Base-by-base conservation (phyloP, 2,329 filamentous ascomycete species). In the Sporothrix dimorphospora region DNA sequence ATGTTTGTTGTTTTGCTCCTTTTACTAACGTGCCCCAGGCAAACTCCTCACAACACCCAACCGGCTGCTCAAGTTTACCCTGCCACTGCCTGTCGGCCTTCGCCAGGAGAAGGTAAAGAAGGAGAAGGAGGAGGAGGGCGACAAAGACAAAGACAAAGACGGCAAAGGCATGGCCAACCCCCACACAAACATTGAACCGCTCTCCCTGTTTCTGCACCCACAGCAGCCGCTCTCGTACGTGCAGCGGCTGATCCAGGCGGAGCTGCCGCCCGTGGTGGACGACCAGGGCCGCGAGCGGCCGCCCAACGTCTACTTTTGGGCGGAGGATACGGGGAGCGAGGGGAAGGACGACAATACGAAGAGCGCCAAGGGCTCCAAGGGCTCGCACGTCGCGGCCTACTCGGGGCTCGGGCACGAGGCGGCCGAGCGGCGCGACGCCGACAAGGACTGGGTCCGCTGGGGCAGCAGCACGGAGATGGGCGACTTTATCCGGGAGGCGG, bases 151-250 rank as follows among this genome's bases (percentile, higher is more conserved):
- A n/a, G 21, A 27, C 51, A 55, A 7, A 0, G 79, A 80, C 21
- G 69, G 78, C 21, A 75, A 80, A 3, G 81, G 81, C 59, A 78
- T 79, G 24, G 24, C 38, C 45, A 24, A 57, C 7, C 30, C 12
- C 9, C 42, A 51, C 70, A 79, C 79, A 3, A 77, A 74, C 81
- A 89, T 95, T n/a, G 92, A 97, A 76, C 94, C 94, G 0, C 85
- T 97, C 14, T 94, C 94, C 0, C 86, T 97, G 0, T 88, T 97
- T 1, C 87, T 97, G 0, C 94, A 97, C 77, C 94, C 94, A 0
- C 93, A 97, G 74, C 94, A 98, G 78, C 94, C 94, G 0, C 86
- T 98, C 3, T 97, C 93, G 9, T 97, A 97, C 79, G 89, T 97
- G 55, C 93, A 97, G 80, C 89, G 93, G 9, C 84, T 98, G 3